phyloP scores from a whole-genome alignment of 129 eudicot genomes.

The Lonicera japonica region DNA sequence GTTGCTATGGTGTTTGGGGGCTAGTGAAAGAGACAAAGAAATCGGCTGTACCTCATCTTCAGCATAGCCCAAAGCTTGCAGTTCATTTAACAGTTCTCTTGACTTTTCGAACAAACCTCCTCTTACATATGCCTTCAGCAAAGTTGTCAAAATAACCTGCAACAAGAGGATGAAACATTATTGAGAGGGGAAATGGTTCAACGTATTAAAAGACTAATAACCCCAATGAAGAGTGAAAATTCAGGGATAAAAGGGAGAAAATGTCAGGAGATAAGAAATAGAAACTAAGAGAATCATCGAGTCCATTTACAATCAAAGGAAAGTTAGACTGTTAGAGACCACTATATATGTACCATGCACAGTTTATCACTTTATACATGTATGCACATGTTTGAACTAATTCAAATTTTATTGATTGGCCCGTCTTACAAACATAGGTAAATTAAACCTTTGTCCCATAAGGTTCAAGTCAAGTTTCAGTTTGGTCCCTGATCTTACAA shows the following conservation, averaged over 20 bases:
- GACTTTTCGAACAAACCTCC: constrained; percentile 81
- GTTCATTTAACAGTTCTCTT: constrained; percentile 55
- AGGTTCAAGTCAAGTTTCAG: no score
- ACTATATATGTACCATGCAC: no score
- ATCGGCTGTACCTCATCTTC: constrained; percentile 62
- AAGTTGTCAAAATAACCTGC: constrained; percentile 84
- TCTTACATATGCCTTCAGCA: constrained; percentile 82
- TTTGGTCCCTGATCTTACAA: no score
- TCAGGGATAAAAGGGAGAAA: neutral
- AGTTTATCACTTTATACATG: no score
- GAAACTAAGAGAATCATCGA: neutral
- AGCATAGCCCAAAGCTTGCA: constrained; percentile 77
- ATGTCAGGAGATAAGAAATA: no score
- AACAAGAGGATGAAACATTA: constrained; percentile 11
- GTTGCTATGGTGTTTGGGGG: neutral
- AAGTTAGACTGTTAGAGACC: no score
- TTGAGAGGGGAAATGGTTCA: neutral
- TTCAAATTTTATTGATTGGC: no score
- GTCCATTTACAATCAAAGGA: neutral
- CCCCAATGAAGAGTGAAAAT: neutral
- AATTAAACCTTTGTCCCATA: no score
- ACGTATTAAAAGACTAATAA: neutral
- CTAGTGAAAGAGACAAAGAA: neutral
- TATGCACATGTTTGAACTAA: no score
- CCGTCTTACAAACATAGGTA: no score